A percentile compares a stretch with the other conserved stretches of the same genome.
phyloP scores from a whole-genome alignment of 441 rosid species.

The Syzygium syzygioides region DNA sequence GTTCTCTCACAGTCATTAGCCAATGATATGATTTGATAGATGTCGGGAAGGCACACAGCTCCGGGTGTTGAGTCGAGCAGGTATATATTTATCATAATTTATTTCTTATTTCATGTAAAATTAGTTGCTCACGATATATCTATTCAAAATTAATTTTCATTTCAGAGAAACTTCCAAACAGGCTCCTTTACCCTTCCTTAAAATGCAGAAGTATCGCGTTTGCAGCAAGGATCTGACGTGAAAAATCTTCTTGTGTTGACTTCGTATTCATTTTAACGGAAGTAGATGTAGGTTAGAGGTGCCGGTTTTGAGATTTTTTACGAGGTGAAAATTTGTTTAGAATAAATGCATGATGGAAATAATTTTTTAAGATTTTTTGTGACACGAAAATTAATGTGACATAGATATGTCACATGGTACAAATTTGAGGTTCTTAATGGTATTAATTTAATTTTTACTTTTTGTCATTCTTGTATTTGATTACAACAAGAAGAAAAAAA shows the following conservation, averaged over 20 bases:
- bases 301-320: accelerated
- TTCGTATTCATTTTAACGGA: not conserved
- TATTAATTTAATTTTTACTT: not conserved
- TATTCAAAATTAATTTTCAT: not conserved
- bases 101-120: not conserved
- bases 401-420: accelerated
- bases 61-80: not conserved
- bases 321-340: accelerated
- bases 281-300: accelerated
- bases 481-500: not conserved
- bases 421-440: not conserved
- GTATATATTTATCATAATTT: not conserved
- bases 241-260: accelerated
- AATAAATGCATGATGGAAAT: not conserved
- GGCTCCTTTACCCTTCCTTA: not conserved
- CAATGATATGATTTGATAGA: not conserved
- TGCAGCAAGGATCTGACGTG: not conserved
- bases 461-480: not conserved
- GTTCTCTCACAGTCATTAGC: not conserved
- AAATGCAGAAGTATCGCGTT: not conserved
- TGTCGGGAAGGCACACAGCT: not conserved
- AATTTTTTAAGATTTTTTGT: not conserved
- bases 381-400: not conserved
- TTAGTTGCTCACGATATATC: not conserved
- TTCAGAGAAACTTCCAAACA: not conserved